These are phyloP conservation scores for Sonneratia alba DNA, from an alignment of 345 rosid genomes.

Conservation along the genomic window DNA sequence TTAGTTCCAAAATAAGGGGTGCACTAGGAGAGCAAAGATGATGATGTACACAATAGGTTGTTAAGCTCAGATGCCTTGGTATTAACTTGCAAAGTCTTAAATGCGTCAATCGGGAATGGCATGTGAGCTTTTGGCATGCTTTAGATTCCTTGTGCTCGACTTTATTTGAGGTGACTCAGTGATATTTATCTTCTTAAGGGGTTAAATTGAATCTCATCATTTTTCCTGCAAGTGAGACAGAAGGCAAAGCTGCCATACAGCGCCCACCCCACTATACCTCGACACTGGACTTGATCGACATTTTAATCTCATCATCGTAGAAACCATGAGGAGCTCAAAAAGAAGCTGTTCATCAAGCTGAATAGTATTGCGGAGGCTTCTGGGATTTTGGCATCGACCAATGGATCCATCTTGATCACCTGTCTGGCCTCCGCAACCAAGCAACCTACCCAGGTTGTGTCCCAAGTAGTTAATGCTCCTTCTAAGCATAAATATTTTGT, in stretches of 20 bases:
- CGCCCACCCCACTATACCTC: constrained; percentile 40
- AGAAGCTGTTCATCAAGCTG: constrained; percentile 46
- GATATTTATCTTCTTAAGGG: background rate
- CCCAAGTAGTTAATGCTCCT: background rate
- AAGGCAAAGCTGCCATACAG: constrained; percentile 43
- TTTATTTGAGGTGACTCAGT: background rate
- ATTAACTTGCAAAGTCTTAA: background rate
- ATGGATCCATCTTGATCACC: constrained; percentile 84
- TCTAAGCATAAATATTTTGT: background rate
- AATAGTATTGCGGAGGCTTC: constrained; percentile 52
- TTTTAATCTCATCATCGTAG: constrained; percentile 65
- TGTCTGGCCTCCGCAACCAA: constrained; percentile 75
- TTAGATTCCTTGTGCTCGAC: too few species aligned
- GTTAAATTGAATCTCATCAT: background rate
- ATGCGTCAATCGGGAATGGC: background rate
- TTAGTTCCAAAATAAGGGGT: background rate
- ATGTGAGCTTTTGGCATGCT: background rate
- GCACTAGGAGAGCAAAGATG: background rate
- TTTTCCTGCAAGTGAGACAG: constrained; percentile 30
- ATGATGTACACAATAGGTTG: background rate
- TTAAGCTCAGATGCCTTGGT: background rate
- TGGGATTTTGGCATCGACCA: constrained; percentile 77
- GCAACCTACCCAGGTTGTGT: constrained; percentile 60
- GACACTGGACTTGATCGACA: constrained; percentile 40
- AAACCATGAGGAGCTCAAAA: constrained; percentile 68